These are phyloP conservation scores for Pholiota adiposa DNA, from an alignment of 1,284 basidiomycete species.

Conservation along the genomic window DNA sequence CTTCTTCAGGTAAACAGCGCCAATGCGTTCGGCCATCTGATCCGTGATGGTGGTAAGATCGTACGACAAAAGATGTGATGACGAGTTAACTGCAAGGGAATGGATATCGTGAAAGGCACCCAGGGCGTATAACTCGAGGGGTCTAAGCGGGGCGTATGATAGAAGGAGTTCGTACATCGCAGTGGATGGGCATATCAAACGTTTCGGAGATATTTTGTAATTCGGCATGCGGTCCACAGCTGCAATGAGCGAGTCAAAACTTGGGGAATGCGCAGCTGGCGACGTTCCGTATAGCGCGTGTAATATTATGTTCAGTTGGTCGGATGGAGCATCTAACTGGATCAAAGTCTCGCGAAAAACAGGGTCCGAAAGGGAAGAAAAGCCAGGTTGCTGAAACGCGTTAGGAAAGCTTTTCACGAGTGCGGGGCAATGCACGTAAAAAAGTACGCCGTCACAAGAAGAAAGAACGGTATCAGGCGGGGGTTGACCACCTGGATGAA, in stretches of 20 bases:
- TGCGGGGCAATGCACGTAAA: slow-evolving; percentile 38
- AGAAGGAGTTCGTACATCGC: slow-evolving; percentile 40
- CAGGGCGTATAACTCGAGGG: slow-evolving; percentile 47
- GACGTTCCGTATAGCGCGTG: slow-evolving; percentile 41
- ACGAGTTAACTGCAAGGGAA: slow-evolving; percentile 42
- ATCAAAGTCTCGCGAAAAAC: slow-evolving; percentile 24
- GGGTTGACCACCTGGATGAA: slow-evolving; percentile 25
- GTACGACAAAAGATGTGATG: slow-evolving; percentile 44
- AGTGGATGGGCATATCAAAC: slow-evolving; percentile 38
- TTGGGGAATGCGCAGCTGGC: slow-evolving; percentile 34
- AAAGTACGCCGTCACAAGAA: slow-evolving; percentile 52
- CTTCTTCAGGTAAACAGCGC: slow-evolving; percentile 50
- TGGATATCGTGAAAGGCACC: slow-evolving; percentile 42
- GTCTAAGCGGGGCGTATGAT: slow-evolving; percentile 40
- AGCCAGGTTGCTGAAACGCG: slow-evolving; percentile 23
- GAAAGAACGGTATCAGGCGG: slow-evolving; percentile 26
- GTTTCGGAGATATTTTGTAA: slow-evolving; percentile 35
- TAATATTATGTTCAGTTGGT: slow-evolving; percentile 43
- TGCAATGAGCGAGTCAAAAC: slow-evolving; percentile 31
- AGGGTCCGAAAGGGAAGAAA: slow-evolving; percentile 18
- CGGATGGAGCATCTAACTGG: slow-evolving; percentile 32
- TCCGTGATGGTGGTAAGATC: slow-evolving; percentile 44
- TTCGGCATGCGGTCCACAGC: slow-evolving; percentile 38
- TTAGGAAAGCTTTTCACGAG: slow-evolving; percentile 19
- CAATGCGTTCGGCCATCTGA: slow-evolving; percentile 43